A percentile compares a stretch with the other conserved stretches of the same genome.
These are phyloP conservation scores for Poteriospumella lacustris DNA, from an alignment of 108 stramenopile genomes.

Conservation along the genomic window DNA sequence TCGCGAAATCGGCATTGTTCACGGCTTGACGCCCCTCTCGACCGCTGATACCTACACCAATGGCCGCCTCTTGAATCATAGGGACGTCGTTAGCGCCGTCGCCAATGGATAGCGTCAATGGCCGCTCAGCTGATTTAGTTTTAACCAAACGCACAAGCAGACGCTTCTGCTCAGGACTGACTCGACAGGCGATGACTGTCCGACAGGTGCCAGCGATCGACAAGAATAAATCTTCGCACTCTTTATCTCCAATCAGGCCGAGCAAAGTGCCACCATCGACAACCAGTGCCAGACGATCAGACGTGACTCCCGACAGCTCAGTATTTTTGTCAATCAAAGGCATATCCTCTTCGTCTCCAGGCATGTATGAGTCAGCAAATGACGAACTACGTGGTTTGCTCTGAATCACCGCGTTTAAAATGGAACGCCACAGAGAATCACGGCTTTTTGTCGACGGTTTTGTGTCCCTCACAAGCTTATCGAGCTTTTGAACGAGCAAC, in stretches of 20 bases:
- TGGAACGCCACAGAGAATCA: no score
- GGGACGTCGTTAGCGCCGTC: slow-evolving; percentile 95
- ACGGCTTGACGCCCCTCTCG: slow-evolving; percentile 90
- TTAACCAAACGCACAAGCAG: slow-evolving; percentile 74
- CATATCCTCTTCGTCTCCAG: no score
- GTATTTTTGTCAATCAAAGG: no score
- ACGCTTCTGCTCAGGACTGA: slow-evolving; percentile 85
- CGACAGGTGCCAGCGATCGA: slow-evolving; percentile 66
- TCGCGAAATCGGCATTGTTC: slow-evolving; percentile 57
- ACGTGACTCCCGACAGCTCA: no score
- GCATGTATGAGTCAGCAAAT: no score
- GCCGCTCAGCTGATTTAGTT: slow-evolving; percentile 66
- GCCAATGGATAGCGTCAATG: slow-evolving; percentile 86
- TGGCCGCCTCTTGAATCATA: slow-evolving; percentile 90
- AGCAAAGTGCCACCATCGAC: slow-evolving; percentile 79
- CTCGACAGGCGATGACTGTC: slow-evolving; percentile 88
- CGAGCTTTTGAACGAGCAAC: no score
- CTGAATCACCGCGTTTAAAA: no score
- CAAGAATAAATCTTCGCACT: slow-evolving; percentile 73
- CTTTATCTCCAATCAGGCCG: slow-evolving; percentile 65
- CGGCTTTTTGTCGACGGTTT: no score
- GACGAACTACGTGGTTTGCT: no score
- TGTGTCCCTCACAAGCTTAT: no score
- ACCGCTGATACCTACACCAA: slow-evolving; percentile 86
- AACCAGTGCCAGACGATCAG: slow-evolving; percentile 72